Evolutionary conservation across 2,329 filamentous ascomycete species (phyloP).

Genomic region (Pseudocercospora crystallina): DNA sequence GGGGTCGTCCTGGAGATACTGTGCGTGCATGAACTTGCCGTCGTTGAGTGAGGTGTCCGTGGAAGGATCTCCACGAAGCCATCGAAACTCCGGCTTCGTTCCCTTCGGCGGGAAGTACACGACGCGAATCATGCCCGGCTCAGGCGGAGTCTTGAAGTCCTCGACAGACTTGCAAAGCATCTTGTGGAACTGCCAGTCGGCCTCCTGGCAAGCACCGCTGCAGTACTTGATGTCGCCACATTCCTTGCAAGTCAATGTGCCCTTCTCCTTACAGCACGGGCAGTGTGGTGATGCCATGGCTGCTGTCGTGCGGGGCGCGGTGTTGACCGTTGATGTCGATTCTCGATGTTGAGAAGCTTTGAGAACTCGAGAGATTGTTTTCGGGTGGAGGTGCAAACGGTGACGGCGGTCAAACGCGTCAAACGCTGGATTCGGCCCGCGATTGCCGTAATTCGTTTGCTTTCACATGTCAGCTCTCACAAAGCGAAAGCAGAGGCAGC

Average conservation of each 20-base stretch:
- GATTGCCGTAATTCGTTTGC: too few species aligned
- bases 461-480: too few species aligned
- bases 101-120: conserved; percentile 1
- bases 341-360: too few species aligned
- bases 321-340: background rate
- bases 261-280: conserved; percentile 3
- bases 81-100: conserved; percentile 3
- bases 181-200: conserved; percentile 9
- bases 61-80: background rate
- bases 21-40: too few species aligned
- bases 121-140: conserved; percentile 1
- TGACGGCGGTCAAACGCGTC: too few species aligned
- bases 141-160: background rate
- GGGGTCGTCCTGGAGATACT: too few species aligned
- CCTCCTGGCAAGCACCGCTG: conserved; percentile 8
- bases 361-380: too few species aligned
- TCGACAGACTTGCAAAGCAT: conserved; percentile 6
- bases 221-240: conserved; percentile 11
- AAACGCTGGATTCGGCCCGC: too few species aligned
- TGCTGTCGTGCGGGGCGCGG: background rate
- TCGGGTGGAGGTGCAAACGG: too few species aligned
- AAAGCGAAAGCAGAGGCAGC: too few species aligned
- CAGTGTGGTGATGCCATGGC: background rate
- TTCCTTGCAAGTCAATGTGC: background rate
- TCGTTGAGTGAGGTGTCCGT: too few species aligned